These are phyloP conservation scores for Globisporangium camurandrum DNA, from an alignment of 352 stramenopile genomes.

Conservation along the genomic window DNA sequence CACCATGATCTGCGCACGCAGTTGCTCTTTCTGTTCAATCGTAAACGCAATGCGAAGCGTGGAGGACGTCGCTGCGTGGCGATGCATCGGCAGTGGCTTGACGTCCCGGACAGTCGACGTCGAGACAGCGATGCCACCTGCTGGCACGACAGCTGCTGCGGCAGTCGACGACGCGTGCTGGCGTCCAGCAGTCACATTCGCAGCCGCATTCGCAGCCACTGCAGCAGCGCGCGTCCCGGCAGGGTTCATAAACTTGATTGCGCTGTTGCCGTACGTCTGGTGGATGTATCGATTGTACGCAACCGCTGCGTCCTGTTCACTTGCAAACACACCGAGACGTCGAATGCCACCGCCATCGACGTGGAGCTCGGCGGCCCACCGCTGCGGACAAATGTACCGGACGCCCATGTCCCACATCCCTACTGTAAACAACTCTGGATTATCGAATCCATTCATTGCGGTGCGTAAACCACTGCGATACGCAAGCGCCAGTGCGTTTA, in stretches of 20 bases:
- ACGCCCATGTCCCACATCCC: constrained; percentile 85
- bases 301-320: constrained; percentile 71
- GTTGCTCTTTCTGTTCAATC: constrained; percentile 81
- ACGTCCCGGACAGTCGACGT: constrained; percentile 49
- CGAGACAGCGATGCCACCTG: constrained; percentile 34
- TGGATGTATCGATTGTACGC: constrained; percentile 85
- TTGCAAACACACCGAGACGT: constrained; percentile 56
- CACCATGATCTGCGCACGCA: constrained; percentile 87
- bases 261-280: constrained; percentile 73
- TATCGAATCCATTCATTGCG: constrained; percentile 62
- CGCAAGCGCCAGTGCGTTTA: constrained; percentile 28
- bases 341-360: constrained; percentile 77
- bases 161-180: no score
- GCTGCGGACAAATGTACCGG: constrained; percentile 58
- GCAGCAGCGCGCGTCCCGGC: constrained; percentile 24
- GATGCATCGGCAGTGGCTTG: constrained; percentile 47
- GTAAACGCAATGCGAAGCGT: constrained; percentile 57
- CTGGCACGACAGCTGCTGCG: constrained; percentile 1
- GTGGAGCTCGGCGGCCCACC: constrained; percentile 80
- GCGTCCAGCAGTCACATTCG: no score
- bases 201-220: constrained; percentile 3
- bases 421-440: constrained; percentile 60
- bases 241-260: constrained; percentile 83
- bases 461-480: constrained; percentile 60
- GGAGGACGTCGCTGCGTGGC: constrained; percentile 23